Base-by-base conservation (phyloP, 371 early-diverging fungal genomes). In the Circinella minor region DNA sequence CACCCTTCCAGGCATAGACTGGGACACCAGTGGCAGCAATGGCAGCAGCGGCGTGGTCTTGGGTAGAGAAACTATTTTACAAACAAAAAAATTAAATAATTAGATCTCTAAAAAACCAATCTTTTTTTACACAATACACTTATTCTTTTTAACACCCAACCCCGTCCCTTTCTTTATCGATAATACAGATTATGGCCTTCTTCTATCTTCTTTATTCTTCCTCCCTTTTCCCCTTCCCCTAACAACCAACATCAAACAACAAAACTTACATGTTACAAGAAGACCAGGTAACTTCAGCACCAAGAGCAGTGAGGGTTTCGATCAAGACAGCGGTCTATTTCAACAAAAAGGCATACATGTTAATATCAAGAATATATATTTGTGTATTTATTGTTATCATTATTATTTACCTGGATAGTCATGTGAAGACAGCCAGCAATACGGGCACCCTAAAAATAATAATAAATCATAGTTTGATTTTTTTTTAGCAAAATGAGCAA, bases 391-490 rank as follows among this genome's bases (percentile, higher is more conserved):
- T 51, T 51, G 4, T 7, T 3, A 57, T 57, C 27, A 34, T 57
- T 13, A 73, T 27, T 27, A 70, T 63, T 18, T 38, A 67, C 37
- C 39, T 61, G 57, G 68, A 99, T 95, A 83, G 98, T 99, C 98
- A 98, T 98, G 90, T 99, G 98, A 77, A 99, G 90, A 87, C 99
- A 98, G 51, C 99, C 99, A 71, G 96, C 96, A 75, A 99, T 96
- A 76, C 99, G 94, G 73, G 99, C 98, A 81, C 99, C 99, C 77
- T 70, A 63, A 13, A 15, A 11, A 54, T 6, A 54, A 63, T 39
- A 47, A 38, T 13, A 15, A 15, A 54, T 6, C 15, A 18, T n/a
- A 54, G 27, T 27, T 27, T n/a, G n/a, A 17, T 51, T 18, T 18
- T 39, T 39, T 39, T 39, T 39, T 43, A 43, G 27, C 27, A 27